These are phyloP conservation scores for Podila minutissima DNA, from an alignment of 192 early-diverging fungal species.

Conservation along the genomic window DNA sequence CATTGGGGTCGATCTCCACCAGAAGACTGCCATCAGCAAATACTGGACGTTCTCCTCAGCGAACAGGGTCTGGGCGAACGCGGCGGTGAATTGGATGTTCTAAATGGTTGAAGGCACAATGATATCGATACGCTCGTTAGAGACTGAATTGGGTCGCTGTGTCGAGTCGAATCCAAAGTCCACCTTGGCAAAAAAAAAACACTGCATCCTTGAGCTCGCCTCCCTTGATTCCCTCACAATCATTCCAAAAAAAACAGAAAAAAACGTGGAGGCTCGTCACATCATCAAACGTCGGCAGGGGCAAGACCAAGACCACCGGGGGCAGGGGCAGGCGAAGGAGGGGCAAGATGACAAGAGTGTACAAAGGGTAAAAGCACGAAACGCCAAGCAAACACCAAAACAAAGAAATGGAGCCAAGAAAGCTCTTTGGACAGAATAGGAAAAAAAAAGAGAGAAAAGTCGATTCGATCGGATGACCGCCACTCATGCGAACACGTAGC, in stretches of 20 bases:
- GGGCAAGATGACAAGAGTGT: background rate
- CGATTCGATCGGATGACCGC: no score
- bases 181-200: background rate
- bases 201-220: background rate
- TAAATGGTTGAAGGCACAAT: constrained; percentile 17
- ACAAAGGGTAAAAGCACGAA: background rate
- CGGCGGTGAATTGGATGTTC: constrained; percentile 65
- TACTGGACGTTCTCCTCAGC: constrained; percentile 85
- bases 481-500: constrained; percentile 1
- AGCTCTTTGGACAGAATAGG: no score
- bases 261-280: no score
- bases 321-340: background rate
- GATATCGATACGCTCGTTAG: no score
- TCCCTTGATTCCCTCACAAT: no score
- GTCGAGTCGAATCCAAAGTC: background rate
- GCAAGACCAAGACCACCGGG: no score
- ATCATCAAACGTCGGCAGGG: no score
- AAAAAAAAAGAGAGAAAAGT: no score
- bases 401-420: no score
- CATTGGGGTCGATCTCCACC: constrained; percentile 76
- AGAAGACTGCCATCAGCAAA: constrained; percentile 73
- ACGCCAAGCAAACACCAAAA: background rate
- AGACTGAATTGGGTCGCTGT: background rate
- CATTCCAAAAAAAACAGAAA: no score
- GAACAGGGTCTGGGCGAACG: constrained; percentile 69